Evolutionary conservation across 2,329 filamentous ascomycete species (phyloP).

Genomic region (Raffaelea ambrosiae): DNA sequence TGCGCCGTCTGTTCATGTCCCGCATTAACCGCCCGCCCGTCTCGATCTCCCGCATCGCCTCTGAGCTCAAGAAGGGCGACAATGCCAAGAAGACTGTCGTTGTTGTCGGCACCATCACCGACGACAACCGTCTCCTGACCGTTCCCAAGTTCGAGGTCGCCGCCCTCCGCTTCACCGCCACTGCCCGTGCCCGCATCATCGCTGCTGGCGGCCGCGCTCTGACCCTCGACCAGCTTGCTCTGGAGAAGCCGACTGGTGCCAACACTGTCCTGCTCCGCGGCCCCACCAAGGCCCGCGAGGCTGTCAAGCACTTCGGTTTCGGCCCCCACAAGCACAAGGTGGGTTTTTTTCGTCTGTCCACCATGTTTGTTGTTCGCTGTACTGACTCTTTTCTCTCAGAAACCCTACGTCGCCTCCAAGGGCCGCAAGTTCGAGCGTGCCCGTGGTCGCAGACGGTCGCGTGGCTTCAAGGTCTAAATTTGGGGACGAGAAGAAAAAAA

Average conservation of each 20-base stretch:
- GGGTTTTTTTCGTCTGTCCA: conserved; percentile 23
- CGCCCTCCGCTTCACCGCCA: conserved; percentile 92
- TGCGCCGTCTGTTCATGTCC: conserved; percentile 96
- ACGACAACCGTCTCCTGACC: conserved; percentile 88
- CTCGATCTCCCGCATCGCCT: conserved; percentile 82
- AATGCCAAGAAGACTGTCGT: conserved; percentile 79
- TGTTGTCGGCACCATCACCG: conserved; percentile 89
- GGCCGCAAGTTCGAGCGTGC: conserved; percentile 99
- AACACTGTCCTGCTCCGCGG: conserved; percentile 97
- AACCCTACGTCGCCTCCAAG: conserved; percentile 96
- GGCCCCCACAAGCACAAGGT: conserved; percentile 98
- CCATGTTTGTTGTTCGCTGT: conserved; percentile 4
- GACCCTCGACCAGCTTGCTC: conserved; percentile 94
- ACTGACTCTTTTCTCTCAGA: conserved; percentile 47
- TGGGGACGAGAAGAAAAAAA: neutral
- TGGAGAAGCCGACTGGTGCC: conserved; percentile 87
- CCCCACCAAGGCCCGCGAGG: conserved; percentile 96
- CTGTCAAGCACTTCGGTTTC: conserved; percentile 98
- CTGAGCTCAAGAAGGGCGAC: conserved; percentile 56
- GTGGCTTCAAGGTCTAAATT: conserved; percentile 97
- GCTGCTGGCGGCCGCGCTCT: conserved; percentile 92
- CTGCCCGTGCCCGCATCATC: conserved; percentile 85
- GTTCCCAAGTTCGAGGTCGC: conserved; percentile 91
- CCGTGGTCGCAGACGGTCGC: conserved; percentile 96
- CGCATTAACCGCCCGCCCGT: conserved; percentile 96